These are phyloP conservation scores for Rhizophora apiculata DNA, from an alignment of 345 rosid genomes.

Conservation along the genomic window DNA sequence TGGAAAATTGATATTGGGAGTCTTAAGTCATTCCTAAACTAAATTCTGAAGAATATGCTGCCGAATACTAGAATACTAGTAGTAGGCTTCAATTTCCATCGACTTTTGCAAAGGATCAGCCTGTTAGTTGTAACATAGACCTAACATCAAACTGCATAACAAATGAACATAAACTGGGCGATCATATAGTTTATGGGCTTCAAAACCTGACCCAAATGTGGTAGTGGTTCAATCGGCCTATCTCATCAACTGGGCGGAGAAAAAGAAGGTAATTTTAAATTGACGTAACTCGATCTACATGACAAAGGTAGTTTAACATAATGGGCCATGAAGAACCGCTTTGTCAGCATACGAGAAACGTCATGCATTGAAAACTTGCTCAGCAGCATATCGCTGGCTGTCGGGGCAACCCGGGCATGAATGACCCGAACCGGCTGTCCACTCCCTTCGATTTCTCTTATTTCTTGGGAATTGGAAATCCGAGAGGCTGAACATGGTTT, in stretches of 20 bases:
- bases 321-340: no score
- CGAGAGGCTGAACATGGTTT: slow-evolving; percentile 61
- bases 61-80: no score
- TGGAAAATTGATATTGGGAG: no score
- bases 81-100: neutral
- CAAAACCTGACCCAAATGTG: neutral
- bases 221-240: no score
- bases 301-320: no score
- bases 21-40: no score
- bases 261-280: no score
- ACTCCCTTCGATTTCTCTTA: slow-evolving; percentile 83
- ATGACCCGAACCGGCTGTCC: slow-evolving; percentile 60
- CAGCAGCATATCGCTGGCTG: slow-evolving; percentile 41
- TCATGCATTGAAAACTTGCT: neutral
- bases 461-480: slow-evolving; percentile 64
- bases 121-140: slow-evolving; percentile 1
- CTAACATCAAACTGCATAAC: neutral
- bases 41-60: no score
- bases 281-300: no score
- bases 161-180: neutral
- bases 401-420: slow-evolving; percentile 67
- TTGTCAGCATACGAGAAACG: no score
- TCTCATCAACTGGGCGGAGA: no score
- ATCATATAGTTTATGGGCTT: neutral
- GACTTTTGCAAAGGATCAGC: no score